These are phyloP conservation scores for Musa schizocarpa DNA, from an alignment of 176 grass and related monocot species.

Conservation along the genomic window DNA sequence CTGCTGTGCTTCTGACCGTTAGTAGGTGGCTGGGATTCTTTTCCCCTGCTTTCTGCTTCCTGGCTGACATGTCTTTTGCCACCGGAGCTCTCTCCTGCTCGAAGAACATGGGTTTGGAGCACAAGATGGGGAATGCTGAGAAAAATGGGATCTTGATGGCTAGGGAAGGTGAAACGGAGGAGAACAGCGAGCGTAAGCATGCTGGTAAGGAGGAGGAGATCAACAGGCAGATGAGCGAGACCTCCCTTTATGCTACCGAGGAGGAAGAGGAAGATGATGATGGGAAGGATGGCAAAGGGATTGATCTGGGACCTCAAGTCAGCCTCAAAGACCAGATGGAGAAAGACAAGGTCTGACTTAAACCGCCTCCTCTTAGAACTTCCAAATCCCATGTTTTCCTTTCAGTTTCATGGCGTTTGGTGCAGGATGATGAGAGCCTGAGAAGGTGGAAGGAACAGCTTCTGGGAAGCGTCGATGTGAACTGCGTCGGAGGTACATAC, in stretches of 20 bases:
- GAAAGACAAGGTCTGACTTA: conserved; percentile 64
- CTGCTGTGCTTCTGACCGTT: neutral
- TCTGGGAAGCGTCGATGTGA: conserved; percentile 77
- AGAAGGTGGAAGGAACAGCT: conserved; percentile 96
- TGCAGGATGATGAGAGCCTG: conserved; percentile 92
- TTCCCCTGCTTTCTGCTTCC: neutral
- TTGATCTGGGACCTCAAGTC: conserved; percentile 20
- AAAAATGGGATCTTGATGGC: conserved; percentile 3
- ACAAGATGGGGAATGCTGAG: neutral
- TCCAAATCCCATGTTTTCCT: too few species aligned
- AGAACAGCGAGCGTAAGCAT: neutral
- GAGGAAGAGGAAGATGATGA: neutral
- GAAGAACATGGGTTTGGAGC: neutral
- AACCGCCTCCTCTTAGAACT: neutral
- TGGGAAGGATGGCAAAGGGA: neutral
- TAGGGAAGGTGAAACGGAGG: neutral
- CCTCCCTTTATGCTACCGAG: neutral
- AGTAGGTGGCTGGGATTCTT: neutral
- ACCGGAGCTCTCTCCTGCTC: neutral
- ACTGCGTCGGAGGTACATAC: conserved; percentile 76
- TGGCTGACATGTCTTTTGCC: neutral
- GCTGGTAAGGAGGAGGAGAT: neutral
- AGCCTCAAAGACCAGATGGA: conserved; percentile 95
- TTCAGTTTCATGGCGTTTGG: neutral
- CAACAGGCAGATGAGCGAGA: neutral